A percentile compares a stretch with the other conserved stretches of the same genome.
Conservation (phyloP, 768 basidiomycete genomes). For the Mycena haematopus region DNA sequence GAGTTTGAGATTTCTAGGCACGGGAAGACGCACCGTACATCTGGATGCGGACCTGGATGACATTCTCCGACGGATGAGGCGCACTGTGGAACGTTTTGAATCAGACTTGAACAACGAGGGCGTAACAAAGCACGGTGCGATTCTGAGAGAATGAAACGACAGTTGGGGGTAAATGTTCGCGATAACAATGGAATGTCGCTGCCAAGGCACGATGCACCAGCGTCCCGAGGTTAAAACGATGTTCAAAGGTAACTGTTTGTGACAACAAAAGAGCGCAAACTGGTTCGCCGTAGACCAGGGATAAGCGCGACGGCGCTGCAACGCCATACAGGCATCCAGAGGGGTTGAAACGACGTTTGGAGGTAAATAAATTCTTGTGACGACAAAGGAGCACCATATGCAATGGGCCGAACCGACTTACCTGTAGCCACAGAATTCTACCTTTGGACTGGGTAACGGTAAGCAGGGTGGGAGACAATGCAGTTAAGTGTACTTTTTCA, state of each 20-base stretch:
- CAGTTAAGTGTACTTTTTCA: too few relatives aligned
- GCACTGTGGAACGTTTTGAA: not conserved
- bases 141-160: not conserved
- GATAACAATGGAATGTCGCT: not conserved
- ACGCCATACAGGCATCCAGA: not conserved
- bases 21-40: too few relatives aligned
- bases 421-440: too few relatives aligned
- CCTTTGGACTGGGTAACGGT: too few relatives aligned
- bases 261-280: too few relatives aligned
- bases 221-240: not conserved
- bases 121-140: not conserved
- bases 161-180: not conserved
- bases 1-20: not conserved
- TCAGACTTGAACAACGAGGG: not conserved
- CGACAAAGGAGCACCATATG: conserved; percentile 7
- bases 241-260: too few relatives aligned
- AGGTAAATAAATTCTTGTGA: not conserved
- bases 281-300: too few relatives aligned
- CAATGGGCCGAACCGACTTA: too few relatives aligned
- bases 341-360: not conserved
- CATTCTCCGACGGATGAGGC: conserved; percentile 2
- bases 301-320: too few relatives aligned
- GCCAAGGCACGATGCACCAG: not conserved
- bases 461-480: too few relatives aligned
- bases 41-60: too few relatives aligned